Evolutionary conservation across 352 stramenopile species (phyloP).

Genomic region (Halophytophthora batemanensis): DNA sequence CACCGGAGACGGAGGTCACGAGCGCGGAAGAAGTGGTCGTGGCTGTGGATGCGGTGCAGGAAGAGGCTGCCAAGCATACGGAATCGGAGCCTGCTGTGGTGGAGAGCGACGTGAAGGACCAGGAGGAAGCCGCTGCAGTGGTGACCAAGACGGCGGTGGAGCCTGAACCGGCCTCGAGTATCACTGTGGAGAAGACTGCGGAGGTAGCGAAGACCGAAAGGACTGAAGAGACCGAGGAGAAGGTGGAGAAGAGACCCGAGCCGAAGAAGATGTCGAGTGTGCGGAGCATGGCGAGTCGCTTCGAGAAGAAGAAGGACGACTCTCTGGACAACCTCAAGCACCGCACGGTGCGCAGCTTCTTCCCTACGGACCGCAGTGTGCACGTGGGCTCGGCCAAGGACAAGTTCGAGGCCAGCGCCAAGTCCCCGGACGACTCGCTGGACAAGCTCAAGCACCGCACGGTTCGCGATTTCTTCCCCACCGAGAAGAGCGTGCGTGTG

Average conservation of each 20-base stretch:
- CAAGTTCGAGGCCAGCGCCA: conserved; percentile 52
- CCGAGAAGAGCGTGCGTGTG: too few species aligned
- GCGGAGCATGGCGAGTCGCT: conserved; percentile 41
- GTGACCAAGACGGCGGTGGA: not conserved
- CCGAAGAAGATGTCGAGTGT: conserved; percentile 31
- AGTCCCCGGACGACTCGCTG: too few species aligned
- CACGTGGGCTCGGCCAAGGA: conserved; percentile 43
- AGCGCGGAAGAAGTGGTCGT: conserved; percentile 7
- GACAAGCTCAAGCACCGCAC: too few species aligned
- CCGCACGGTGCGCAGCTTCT: conserved; percentile 53
- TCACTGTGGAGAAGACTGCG: not conserved
- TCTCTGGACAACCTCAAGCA: conserved; percentile 46
- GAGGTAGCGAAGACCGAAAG: not conserved
- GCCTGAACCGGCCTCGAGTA: not conserved
- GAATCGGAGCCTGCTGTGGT: too few species aligned
- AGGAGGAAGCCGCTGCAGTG: conserved; percentile 1
- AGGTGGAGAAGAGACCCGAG: conserved; percentile 7
- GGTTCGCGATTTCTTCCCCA: too few species aligned
- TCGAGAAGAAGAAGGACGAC: conserved; percentile 43
- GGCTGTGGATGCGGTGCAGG: conserved; percentile 20
- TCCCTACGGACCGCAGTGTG: conserved; percentile 45
- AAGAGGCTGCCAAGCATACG: conserved; percentile 10
- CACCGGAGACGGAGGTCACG: not conserved
- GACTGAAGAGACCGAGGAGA: not conserved
- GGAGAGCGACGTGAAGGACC: not conserved